Evolutionary conservation across 257 asterid species (phyloP), one percentile per base, ranked within the genome.

Genomic region (Forsythia suspensa): DNA sequence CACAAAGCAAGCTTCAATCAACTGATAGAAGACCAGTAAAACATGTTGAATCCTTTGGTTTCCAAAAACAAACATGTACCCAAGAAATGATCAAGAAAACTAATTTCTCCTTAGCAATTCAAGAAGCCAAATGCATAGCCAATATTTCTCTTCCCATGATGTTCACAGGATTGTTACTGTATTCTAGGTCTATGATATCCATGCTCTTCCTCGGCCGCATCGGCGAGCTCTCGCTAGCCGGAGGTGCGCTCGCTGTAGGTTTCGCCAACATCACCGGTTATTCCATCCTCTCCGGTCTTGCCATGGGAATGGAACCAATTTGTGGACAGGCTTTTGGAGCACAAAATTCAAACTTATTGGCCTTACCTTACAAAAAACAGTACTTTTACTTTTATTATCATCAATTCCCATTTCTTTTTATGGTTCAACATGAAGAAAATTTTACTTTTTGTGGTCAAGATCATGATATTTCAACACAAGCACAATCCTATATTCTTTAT

Each of bases 321-420:
- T 90, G 94, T 81, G 92, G 88, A 39, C 94, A 90, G 41, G 91
- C 94, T 21, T 90, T 76, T 48, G 94, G 94, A 3, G 94, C 92
- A 18, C 78, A 87, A 12, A 84, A 8, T 90, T 69, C 80, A 85
- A 85, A n/a, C 76, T 88, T 65, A 80, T 90, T 3, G 90, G 92
- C 68, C 82, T 86, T 34, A 77, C 88, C 21, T 48, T 90, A 0
- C 94, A 88, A 39, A 78, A 87, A 65, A 83, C 92, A 13, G 70
- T 82, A 34, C 83, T 90, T 55, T 66, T 90, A 11, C 81, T 90
- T 59, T 82, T 88, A 40, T 39, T 88, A 1, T 12, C 82, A 10
- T 86, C 91, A 3, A 4, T 86, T 9, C 92, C 90, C 10, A 86
- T 90, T 11, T 73, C 87, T 3, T 88, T 41, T 82, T 90, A 55